These are phyloP conservation scores for Phytophthora idaei DNA, from an alignment of 352 stramenopile genomes.

Conservation along the genomic window DNA sequence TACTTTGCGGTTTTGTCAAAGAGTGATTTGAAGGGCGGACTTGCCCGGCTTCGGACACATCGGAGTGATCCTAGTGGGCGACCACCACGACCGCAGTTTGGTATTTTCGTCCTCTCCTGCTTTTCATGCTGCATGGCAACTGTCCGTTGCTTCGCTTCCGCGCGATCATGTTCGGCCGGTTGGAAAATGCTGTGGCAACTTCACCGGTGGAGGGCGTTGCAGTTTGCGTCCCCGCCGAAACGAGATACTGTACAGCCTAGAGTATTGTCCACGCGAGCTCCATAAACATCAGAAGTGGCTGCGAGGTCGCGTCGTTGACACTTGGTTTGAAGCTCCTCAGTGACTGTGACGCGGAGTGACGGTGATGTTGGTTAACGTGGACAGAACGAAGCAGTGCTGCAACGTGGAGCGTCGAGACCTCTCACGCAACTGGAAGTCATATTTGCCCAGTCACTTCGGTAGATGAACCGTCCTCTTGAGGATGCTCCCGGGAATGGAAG, in stretches of 20 bases:
- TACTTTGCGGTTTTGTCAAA: conserved; percentile 4
- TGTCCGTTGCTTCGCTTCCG: conserved; percentile 2
- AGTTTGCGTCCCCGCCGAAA: conserved; percentile 8
- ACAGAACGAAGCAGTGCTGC: not conserved
- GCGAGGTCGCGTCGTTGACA: not conserved
- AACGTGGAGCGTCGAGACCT: conserved; percentile 4
- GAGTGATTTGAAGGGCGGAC: conserved; percentile 22
- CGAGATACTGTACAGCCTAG: not conserved
- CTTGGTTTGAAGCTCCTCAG: conserved; percentile 1
- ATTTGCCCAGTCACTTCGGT: conserved; percentile 5
- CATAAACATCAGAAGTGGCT: conserved; percentile 16
- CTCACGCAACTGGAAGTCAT: not conserved
- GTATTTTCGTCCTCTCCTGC: conserved; percentile 20
- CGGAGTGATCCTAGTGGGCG: conserved; percentile 16
- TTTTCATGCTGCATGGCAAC: conserved; percentile 12
- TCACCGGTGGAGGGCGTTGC: not conserved
- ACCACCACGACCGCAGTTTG: conserved; percentile 16
- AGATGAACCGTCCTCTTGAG: not conserved
- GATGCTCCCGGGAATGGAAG: conserved; percentile 8
- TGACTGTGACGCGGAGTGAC: not conserved
- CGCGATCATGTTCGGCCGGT: not conserved
- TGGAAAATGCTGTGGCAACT: not conserved
- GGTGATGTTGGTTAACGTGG: not conserved
- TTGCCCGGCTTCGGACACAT: conserved; percentile 16
- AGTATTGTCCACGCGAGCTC: conserved; percentile 9